Evolutionary conservation across 768 basidiomycete genomes (phyloP), one percentile per base, ranked within the genome.

Genomic region (Tricholoma sp.): DNA sequence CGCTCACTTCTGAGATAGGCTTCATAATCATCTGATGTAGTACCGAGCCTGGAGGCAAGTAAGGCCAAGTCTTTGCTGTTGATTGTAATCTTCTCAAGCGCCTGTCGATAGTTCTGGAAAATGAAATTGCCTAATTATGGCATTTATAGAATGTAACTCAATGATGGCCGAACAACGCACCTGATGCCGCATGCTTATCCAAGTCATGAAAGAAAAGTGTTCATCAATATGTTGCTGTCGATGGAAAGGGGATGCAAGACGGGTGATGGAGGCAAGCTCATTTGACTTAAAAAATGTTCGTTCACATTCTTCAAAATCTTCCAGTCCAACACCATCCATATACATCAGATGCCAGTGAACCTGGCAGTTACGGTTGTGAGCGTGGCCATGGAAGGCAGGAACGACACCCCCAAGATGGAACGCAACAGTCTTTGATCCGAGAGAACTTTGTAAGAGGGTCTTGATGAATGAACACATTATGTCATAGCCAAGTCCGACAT

Each of bases 121-220:
- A n/a, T n/a, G n/a, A n/a, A n/a, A 70, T 62, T 0, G 69, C 69
- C n/a, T n/a, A n/a, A n/a, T n/a, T n/a, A n/a, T n/a, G n/a, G n/a
- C n/a, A n/a, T n/a, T n/a, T n/a, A n/a, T n/a, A n/a, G n/a, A n/a
- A n/a, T n/a, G n/a, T n/a, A n/a, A n/a, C n/a, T n/a, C n/a, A n/a
- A n/a, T n/a, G n/a, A n/a, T n/a, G n/a, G n/a, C n/a, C n/a, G n/a
- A n/a, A n/a, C n/a, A n/a, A n/a, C n/a, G n/a, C 46, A 39, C 37
- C 37, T 4, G 14, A 39, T 16, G 37, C 37, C 8, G 55, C 54
- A 57, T 73, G 71, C 57, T 73, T 72, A 10, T 74, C 70, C 2
- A 57, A 53, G 60, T 76, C 72, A 71, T 72, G 73, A 10, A n/a
- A 69, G 66, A 3, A 54, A 58, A 58, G 72, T 72, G 54, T 63